Evolutionary conservation across 139 green algal species (phyloP), one percentile per base, ranked within the genome.

Genomic region (Edaphochlamys debaryana): DNA sequence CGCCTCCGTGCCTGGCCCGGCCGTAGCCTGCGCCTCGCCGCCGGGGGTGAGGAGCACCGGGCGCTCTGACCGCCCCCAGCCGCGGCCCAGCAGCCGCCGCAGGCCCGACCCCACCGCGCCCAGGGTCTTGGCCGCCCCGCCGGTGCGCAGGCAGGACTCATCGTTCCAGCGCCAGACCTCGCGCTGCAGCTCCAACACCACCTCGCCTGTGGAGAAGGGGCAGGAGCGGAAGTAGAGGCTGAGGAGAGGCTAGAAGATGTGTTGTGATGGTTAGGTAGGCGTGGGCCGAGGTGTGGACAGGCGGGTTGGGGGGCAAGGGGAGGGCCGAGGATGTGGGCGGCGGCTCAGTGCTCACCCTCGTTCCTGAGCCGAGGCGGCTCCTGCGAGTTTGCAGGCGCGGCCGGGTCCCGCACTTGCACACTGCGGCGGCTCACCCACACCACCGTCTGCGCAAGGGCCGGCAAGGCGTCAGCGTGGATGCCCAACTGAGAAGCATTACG

Each of bases 381-480:
- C 32, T 74, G 64, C 77, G 64, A 83, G 22, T 32, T 25, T 11
- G 40, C 75, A n/a, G 67, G 36, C 38, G 20, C 50, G 32, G 7
- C n/a, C 37, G 34, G 34, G 25, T 34, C 23, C 42, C 37, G 41
- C 5, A 22, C 64, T 64, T 83, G 64, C 34, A 68, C 67, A 45
- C 52, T 83, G 29, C 77, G 77, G 19, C 77, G 77, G 45, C 77
- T 83, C 48, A 83, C 54, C 77, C 77, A 83, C 23, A 83, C 77
- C 17, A 83, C 64, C 8, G 64, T 74, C 77, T 83, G 64, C n/a
- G 27, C 5, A 19, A 17, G 29, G 60, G 30, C n/a, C 3, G 30
- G 30, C 29, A 7, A 38, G 30, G 66, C 37, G 36, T 7, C 11
- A 38, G 17, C 5, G 5, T 6, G n/a, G 11, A n/a, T 3, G n/a